Percentiles rank a stretch among this genome's conserved stretches.
These are phyloP conservation scores for Linanthus parryae DNA, from an alignment of 148 eudicot species.

Conservation along the genomic window DNA sequence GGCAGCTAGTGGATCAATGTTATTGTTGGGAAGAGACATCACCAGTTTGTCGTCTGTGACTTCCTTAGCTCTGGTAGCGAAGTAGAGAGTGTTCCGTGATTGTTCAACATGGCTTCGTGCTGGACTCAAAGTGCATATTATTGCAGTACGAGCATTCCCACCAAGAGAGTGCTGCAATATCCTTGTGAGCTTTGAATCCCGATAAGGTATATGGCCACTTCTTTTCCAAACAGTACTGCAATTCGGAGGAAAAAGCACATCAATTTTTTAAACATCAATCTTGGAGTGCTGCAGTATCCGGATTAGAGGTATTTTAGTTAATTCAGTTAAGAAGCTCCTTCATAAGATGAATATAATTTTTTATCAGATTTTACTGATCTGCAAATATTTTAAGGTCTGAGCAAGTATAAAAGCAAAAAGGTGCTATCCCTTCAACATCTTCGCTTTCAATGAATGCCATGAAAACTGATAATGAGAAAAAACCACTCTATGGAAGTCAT, in stretches of 20 bases:
- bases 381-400: too few relatives aligned
- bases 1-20: conserved; percentile 23
- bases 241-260: too few relatives aligned
- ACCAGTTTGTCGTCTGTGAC: conserved; percentile 84
- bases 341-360: too few relatives aligned
- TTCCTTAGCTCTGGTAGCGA: conserved; percentile 94
- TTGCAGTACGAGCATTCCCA: conserved; percentile 96
- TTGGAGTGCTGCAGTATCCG: too few relatives aligned
- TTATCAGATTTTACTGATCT: too few relatives aligned
- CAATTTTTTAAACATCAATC: background rate
- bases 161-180: conserved; percentile 92
- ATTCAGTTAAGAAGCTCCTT: too few relatives aligned
- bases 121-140: conserved; percentile 93
- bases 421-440: too few relatives aligned
- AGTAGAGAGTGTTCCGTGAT: conserved; percentile 67
- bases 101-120: conserved; percentile 85
- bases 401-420: too few relatives aligned
- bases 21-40: conserved; percentile 70
- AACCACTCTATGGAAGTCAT: too few relatives aligned
- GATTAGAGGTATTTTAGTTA: too few relatives aligned
- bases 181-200: conserved; percentile 94
- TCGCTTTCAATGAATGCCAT: too few relatives aligned
- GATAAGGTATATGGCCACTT: conserved; percentile 79
- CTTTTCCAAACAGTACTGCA: conserved; percentile 76
- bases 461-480: too few relatives aligned